Evolutionary conservation across 768 basidiomycete species (phyloP).

Genomic region (Pholiota conissans): DNA sequence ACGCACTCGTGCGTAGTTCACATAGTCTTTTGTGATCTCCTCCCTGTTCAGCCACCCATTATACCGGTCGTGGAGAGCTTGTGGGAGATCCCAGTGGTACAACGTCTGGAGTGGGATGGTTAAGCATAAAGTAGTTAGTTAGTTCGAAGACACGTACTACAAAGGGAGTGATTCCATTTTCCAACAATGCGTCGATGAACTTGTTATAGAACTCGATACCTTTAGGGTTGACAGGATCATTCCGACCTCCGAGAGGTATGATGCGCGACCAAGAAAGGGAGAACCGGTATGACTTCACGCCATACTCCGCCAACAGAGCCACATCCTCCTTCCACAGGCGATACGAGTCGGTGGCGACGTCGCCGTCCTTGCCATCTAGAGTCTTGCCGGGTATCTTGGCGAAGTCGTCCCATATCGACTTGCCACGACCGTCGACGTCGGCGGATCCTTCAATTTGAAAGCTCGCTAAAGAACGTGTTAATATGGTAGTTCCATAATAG

Average conservation of each 20-base stretch:
- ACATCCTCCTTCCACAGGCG: slow-evolving; percentile 68
- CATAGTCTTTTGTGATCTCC: slow-evolving; percentile 67
- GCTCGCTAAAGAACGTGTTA: slow-evolving; percentile 39
- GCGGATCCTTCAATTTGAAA: slow-evolving; percentile 78
- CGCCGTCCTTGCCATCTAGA: slow-evolving; percentile 63
- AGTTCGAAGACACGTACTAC: slow-evolving; percentile 42
- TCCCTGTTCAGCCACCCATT: slow-evolving; percentile 76
- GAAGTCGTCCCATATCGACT: slow-evolving; percentile 78
- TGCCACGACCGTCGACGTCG: slow-evolving; percentile 58
- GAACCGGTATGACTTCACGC: slow-evolving; percentile 75
- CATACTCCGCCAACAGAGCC: slow-evolving; percentile 58
- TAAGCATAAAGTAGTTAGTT: neutral
- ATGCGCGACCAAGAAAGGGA: slow-evolving; percentile 77
- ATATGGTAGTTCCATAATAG: slow-evolving; percentile 6
- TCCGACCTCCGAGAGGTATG: slow-evolving; percentile 70
- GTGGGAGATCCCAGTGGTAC: slow-evolving; percentile 82
- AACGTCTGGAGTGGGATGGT: slow-evolving; percentile 45
- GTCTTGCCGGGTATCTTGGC: slow-evolving; percentile 66
- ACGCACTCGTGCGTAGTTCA: slow-evolving; percentile 55
- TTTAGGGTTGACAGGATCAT: slow-evolving; percentile 69
- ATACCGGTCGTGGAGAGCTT: slow-evolving; percentile 71
- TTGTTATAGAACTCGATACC: slow-evolving; percentile 72
- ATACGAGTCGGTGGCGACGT: slow-evolving; percentile 74
- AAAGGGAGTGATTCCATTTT: slow-evolving; percentile 64
- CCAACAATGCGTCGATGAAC: slow-evolving; percentile 67